Conservation (phyloP, 495 filamentous ascomycete genomes). For the Daldinia concentrica region DNA sequence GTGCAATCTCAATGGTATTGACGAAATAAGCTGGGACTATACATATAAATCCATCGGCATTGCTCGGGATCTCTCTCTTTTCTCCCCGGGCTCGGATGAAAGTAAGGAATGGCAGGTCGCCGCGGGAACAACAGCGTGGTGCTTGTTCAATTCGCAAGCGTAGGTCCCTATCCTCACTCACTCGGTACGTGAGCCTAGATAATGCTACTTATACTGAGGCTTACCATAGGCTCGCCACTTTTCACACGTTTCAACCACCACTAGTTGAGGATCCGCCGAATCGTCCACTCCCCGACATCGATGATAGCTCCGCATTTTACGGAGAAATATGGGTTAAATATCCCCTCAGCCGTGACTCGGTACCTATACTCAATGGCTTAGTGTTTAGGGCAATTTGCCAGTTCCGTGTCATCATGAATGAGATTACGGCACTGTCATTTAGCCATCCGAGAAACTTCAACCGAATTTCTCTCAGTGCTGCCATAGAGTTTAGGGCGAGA, state of each 20-base stretch:
- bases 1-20: constrained; percentile 47
- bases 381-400: constrained; percentile 48
- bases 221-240: constrained; percentile 20
- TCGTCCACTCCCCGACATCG: constrained; percentile 43
- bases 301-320: constrained; percentile 42
- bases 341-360: constrained; percentile 35
- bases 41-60: constrained; percentile 46
- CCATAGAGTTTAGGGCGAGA: constrained; percentile 41
- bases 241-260: constrained; percentile 45
- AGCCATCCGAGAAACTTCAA: constrained; percentile 7
- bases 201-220: not conserved
- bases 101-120: constrained; percentile 36
- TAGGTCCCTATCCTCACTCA: constrained; percentile 24
- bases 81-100: constrained; percentile 38
- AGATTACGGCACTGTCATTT: constrained; percentile 28
- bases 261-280: constrained; percentile 43
- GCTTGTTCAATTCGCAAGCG: constrained; percentile 50
- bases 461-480: constrained; percentile 35
- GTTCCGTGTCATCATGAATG: constrained; percentile 50
- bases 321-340: constrained; percentile 51
- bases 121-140: constrained; percentile 50
- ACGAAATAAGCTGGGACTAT: constrained; percentile 50
- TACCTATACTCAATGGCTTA: constrained; percentile 43
- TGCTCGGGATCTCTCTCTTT: constrained; percentile 42
- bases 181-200: not conserved